Base-by-base conservation (phyloP, 2,329 filamentous ascomycete species). In the Neonectria magnoliae region DNA sequence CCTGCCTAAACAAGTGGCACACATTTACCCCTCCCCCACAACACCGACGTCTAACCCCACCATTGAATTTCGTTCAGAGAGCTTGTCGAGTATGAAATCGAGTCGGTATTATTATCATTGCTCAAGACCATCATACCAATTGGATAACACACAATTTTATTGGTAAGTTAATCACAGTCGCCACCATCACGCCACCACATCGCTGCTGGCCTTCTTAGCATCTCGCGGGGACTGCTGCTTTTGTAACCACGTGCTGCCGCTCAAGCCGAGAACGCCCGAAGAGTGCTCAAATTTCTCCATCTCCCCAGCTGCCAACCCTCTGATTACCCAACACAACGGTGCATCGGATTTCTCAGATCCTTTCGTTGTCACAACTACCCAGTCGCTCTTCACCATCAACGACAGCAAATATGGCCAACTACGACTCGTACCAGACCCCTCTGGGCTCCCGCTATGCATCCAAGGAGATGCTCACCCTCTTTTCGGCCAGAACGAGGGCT, bases 401-500 rank as follows among this genome's bases (percentile, higher is more conserved):
- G n/a, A 47, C 29, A 5, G 47, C 50, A 27, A 38, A 6, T 36
- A 51, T 55, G 59, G 18, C 59, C 44, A 52, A n/a, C 47, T 64
- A 42, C 58, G 64, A 68, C 48, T 22, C 55, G 4, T 68, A 68
- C 38, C 64, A 67, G 27, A 68, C 66, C 10, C 51, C 61, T 10
- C 50, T 68, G 22, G 56, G 50, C 2, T 33, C 50, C 29, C 65
- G 61, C 47, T 65, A 68, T 31, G 55, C 52, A 14, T 58, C 52
- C 64, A 47, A 51, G 38, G 66, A 65, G 27, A 68, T 68, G 61
- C 25, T 51, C 14, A 45, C n/a, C 13, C 66, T 68, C 13, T 68
- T 62, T 53, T 52, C 44, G 10, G 18, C 55, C 14, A 36, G 64
- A 16, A 60, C 67, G 18, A 55, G 69, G 20, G 50, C 61, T 36